Evolutionary conservation across 176 grass and related monocot species (phyloP).

Genomic region (Eragrostis curvula): DNA sequence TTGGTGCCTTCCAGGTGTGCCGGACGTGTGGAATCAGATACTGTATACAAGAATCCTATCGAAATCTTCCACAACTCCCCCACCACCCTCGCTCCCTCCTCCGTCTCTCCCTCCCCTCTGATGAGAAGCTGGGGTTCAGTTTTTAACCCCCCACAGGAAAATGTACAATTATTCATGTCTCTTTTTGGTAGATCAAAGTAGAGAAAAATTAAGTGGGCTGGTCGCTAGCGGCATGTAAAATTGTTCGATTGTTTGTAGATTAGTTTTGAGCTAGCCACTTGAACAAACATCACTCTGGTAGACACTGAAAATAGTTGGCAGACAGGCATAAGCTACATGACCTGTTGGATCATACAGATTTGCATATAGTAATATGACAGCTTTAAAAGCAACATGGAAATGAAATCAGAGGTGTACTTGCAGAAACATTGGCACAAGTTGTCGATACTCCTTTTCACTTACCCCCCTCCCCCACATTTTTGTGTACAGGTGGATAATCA

Average conservation of each 20-base stretch:
- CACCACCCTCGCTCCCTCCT: neutral
- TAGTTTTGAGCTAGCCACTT: constrained; percentile 40
- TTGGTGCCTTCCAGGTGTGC: constrained; percentile 90
- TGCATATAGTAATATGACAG: neutral
- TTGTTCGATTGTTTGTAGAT: constrained; percentile 51
- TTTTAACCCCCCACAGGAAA: neutral
- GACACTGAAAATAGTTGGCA: constrained; percentile 15
- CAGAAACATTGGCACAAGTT: neutral
- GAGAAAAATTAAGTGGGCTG: constrained; percentile 27
- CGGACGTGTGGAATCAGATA: constrained; percentile 88
- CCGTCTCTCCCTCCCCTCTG: neutral
- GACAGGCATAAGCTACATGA: neutral
- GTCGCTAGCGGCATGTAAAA: constrained; percentile 36
- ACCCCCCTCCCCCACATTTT: neutral
- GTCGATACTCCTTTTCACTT: neutral
- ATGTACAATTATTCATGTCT: neutral
- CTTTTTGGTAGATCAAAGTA: constrained; percentile 25
- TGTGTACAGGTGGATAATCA: constrained; percentile 17
- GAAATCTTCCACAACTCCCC: neutral
- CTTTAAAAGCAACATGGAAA: neutral
- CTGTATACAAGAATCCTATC: constrained; percentile 73
- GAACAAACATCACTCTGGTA: constrained; percentile 15
- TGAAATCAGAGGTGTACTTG: neutral
- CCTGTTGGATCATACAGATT: neutral
- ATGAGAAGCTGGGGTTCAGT: constrained; percentile 20